Percentiles rank a stretch among this genome's conserved stretches.
These are phyloP conservation scores for Crithidia mellificae DNA, from an alignment of 208 protist genomes.

Conservation along the genomic window DNA sequence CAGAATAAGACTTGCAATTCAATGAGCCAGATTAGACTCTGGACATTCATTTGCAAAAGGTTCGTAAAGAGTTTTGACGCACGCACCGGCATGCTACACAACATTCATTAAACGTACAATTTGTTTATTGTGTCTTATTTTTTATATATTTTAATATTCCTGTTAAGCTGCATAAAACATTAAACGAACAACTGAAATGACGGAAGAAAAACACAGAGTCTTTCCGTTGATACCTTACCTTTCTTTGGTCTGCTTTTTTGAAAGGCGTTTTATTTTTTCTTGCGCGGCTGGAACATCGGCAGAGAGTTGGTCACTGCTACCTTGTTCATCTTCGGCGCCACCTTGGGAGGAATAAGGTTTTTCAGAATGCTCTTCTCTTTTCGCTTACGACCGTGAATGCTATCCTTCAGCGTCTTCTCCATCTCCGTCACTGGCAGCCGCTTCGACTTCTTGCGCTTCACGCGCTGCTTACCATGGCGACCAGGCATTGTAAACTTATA, in stretches of 20 bases:
- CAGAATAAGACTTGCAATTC: too few species aligned
- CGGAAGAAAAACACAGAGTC: too few species aligned
- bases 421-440: constrained; percentile 76
- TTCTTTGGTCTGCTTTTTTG: background rate
- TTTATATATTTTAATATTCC: too few species aligned
- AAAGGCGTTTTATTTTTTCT: constrained; percentile 10
- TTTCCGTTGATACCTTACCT: too few species aligned
- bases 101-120: too few species aligned
- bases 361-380: constrained; percentile 86
- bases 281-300: constrained; percentile 77
- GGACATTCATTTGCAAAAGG: too few species aligned
- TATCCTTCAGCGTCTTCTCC: constrained; percentile 87
- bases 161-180: too few species aligned
- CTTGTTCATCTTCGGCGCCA: constrained; percentile 67
- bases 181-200: too few species aligned
- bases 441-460: constrained; percentile 90
- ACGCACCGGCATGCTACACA: too few species aligned
- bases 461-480: constrained; percentile 85
- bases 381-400: constrained; percentile 81
- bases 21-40: too few species aligned
- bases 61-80: too few species aligned
- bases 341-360: constrained; percentile 68
- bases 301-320: constrained; percentile 51
- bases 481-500: constrained; percentile 89
- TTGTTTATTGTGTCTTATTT: too few species aligned